Evolutionary conservation across 164 flowering plant genomes (phyloP), one percentile per base, ranked within the genome.

Genomic region (Platanus orientalis): DNA sequence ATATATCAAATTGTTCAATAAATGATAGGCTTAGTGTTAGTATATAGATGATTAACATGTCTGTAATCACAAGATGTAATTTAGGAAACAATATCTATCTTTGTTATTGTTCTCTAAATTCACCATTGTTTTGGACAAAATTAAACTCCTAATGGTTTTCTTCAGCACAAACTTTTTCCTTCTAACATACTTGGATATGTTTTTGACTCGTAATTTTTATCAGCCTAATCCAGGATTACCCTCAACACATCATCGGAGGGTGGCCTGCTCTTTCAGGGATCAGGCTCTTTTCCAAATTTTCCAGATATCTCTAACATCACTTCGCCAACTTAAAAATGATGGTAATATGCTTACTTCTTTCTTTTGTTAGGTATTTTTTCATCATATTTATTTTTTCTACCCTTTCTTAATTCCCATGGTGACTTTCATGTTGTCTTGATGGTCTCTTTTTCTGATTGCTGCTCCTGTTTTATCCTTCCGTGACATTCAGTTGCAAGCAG

Each of bases 211-310:
- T 26, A 36, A 63, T 42, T 56, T 34, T 19, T 55, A 27, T 49
- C 82, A 94, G 98, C 80, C 90, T 36, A 91, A 80, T 80, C 80
- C 93, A 21, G 99, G 97, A 34, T 69, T 91, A 71, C 81, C 99
- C 69, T 79, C 92, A 53, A 86, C 99, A 54, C 86, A 83, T 79
- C 96, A 94, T 70, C 88, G 97, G 61, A 80, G 87, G 69, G 90
- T 91, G 7, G 96, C 96, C 17, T 87, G 96, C 77, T 67, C 78
- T 73, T 94, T 94, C 65, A 83, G 99, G 82, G 99, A 94, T 64
- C 87, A 91, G 42, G 79, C 85, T 13, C 89, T 94, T 47, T 82
- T 81, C 60, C 90, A 92, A 74, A 81, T 88, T 62, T 89, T 91
- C 63, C 97, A 86, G 72, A 95, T 91, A 77, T 89, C 96, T 29